Evolutionary conservation across 164 flowering plant species (phyloP), one percentile per base, ranked within the genome.

Genomic region (Magnolia kwangsiensis): DNA sequence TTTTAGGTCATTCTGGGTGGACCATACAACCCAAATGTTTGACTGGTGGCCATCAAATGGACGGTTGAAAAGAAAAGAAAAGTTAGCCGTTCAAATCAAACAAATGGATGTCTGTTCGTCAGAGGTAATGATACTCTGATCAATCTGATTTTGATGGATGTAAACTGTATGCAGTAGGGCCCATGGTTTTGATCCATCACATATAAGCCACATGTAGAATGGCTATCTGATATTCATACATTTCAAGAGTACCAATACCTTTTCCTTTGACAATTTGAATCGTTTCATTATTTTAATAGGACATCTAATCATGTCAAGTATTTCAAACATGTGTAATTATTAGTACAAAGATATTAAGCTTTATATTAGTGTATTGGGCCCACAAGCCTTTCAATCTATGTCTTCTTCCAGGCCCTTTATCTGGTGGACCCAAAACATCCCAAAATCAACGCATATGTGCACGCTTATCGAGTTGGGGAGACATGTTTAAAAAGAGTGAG

Each of bases 321-420:
- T 67, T 50, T 75, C 77, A 75, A 75, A 75, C 77, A 75, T 50
- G 23, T 50, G 77, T 55, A 27, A 75, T 75, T 7, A 68, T 68
- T 68, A 37, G 71, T 19, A 68, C 50, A 37, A 68, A 68, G 71
- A 68, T 68, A 68, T 37, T 68, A 29, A 68, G 50, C 71, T 68
- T 68, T 68, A 29, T 68, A 13, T 68, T 68, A 31, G 19, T 67
- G 20, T 31, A 4, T 19, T 14, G 71, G 71, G 14, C 29, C 37
- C 3, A 21, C 69, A 55, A 55, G 0, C 16, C 18, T 16, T 55
- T 11, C 16, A 55, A 3, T 66, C 31, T 21, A 9, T 66, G 24
- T 66, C 5, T 66, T 10, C 31, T 23, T 21, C 69, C 21, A 3
- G 4, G 29, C 13, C 31, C 31, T 27, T 8, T 66, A 23, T 4